phyloP scores from a whole-genome alignment of 805 yeast species.

The Lipomyces chichibuensis region DNA sequence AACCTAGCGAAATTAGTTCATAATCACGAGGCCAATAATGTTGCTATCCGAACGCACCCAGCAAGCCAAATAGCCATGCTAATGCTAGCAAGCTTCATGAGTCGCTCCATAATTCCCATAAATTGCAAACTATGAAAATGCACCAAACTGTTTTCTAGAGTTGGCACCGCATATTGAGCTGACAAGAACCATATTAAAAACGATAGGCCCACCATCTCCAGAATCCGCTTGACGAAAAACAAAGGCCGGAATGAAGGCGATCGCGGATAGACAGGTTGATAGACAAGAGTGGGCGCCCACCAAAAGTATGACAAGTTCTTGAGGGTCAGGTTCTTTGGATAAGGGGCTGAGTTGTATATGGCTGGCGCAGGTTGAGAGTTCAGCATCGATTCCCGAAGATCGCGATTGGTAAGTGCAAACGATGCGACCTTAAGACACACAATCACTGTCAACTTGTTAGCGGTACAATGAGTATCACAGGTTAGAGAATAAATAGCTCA shows the following conservation, averaged over 20 bases:
- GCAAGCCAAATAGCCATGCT: conserved; percentile 51
- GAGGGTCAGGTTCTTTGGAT: conserved; percentile 49
- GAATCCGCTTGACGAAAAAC: conserved; percentile 43
- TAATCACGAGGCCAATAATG: background rate
- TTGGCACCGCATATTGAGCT: conserved; percentile 51
- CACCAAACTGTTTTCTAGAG: conserved; percentile 45
- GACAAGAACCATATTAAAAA: conserved; percentile 47
- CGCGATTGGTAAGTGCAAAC: conserved; percentile 51
- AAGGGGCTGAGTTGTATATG: conserved; percentile 43
- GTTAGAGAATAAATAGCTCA: conserved; percentile 1
- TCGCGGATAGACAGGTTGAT: conserved; percentile 54
- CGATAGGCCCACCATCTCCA: conserved; percentile 46
- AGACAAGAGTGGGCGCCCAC: conserved; percentile 54
- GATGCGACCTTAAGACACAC: conserved; percentile 50
- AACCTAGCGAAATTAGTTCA: conserved; percentile 36
- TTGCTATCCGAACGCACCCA: conserved; percentile 34
- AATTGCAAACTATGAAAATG: conserved; percentile 40
- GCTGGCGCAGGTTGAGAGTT: conserved; percentile 41
- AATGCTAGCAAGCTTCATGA: conserved; percentile 48
- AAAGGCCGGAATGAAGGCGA: conserved; percentile 42
- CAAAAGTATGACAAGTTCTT: conserved; percentile 47
- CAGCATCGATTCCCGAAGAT: conserved; percentile 44
- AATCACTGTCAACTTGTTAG: conserved; percentile 38
- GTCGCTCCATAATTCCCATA: conserved; percentile 44
- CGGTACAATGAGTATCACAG: background rate